Percentiles rank a stretch among this genome's conserved stretches.
Evolutionary conservation across 495 filamentous ascomycete genomes (phyloP).

Genomic region (Neurospora sublineolata): DNA sequence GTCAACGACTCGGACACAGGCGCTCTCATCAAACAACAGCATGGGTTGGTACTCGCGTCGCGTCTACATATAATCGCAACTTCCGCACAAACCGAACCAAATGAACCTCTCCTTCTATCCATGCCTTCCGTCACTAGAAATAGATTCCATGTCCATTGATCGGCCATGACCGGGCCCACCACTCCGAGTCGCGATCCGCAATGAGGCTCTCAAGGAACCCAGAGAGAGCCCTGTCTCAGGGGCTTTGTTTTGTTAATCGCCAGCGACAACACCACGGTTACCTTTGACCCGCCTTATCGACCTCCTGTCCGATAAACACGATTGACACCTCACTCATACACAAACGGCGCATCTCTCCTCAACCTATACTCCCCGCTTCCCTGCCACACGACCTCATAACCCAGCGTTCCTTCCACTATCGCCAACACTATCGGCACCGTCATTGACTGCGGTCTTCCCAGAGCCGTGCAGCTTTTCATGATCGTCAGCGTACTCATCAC

Average conservation of each 20-base stretch:
- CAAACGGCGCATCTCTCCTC: background rate
- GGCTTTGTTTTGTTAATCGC: background rate
- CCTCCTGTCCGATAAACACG: background rate
- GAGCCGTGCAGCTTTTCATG: too few species aligned
- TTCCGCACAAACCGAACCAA: background rate
- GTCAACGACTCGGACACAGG: background rate
- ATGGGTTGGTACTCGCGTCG: background rate
- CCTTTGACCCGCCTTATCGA: background rate
- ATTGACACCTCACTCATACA: background rate
- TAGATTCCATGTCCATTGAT: background rate
- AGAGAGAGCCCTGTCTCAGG: background rate
- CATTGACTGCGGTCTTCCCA: too few species aligned
- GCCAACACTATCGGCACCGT: constrained; percentile 26
- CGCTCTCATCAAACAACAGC: background rate
- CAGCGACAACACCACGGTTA: background rate
- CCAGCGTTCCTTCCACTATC: constrained; percentile 28
- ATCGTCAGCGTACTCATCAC: background rate
- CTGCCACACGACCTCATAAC: constrained; percentile 22
- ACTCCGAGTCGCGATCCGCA: background rate
- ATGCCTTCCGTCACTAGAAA: background rate
- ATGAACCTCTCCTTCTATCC: background rate
- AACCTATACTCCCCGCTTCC: background rate
- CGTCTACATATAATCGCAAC: background rate
- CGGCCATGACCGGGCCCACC: background rate
- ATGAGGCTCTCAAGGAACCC: background rate